phyloP scores from a whole-genome alignment of 2,329 filamentous ascomycete species.

The Pezicula neosporulosa region DNA sequence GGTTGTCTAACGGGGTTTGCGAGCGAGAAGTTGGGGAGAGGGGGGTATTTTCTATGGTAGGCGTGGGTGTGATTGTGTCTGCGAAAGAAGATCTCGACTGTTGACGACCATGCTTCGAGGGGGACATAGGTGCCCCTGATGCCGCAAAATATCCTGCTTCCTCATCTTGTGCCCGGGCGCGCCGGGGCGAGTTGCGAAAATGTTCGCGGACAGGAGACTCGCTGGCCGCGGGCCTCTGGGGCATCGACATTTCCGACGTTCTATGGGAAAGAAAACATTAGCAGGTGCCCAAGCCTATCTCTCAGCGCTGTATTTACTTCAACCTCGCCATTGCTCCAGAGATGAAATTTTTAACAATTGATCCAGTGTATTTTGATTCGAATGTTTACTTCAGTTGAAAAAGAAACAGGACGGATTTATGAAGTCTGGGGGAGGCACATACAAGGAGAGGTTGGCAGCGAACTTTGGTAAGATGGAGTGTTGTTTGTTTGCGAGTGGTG shows the following conservation, averaged over 20 bases:
- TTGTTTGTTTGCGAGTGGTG: conserved; percentile 11
- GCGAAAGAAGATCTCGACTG: conserved; percentile 55
- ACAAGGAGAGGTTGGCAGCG: conserved; percentile 20
- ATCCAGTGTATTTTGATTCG: too few relatives aligned
- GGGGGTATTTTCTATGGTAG: conserved; percentile 45
- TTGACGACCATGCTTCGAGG: conserved; percentile 44
- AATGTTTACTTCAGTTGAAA: not conserved
- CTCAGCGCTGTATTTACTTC: conserved; percentile 10
- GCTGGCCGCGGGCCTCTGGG: conserved; percentile 43
- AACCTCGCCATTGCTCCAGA: conserved; percentile 1
- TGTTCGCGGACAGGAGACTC: conserved; percentile 56
- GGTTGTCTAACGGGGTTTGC: conserved; percentile 25
- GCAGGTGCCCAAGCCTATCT: conserved; percentile 5
- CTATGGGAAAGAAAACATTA: conserved; percentile 17
- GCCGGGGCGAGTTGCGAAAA: conserved; percentile 67
- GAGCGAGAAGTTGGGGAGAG: conserved; percentile 23
- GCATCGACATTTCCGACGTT: conserved; percentile 49
- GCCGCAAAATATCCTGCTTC: conserved; percentile 51
- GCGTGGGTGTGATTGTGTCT: conserved; percentile 46
- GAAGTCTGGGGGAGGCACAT: conserved; percentile 10
- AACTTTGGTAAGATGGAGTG: conserved; percentile 4
- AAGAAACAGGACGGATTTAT: not conserved
- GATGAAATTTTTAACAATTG: too few relatives aligned
- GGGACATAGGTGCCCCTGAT: conserved; percentile 8
- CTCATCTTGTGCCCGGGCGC: conserved; percentile 63